Evolutionary conservation across 495 filamentous ascomycete genomes (phyloP).

Genomic region (Aspergillus steynii): DNA sequence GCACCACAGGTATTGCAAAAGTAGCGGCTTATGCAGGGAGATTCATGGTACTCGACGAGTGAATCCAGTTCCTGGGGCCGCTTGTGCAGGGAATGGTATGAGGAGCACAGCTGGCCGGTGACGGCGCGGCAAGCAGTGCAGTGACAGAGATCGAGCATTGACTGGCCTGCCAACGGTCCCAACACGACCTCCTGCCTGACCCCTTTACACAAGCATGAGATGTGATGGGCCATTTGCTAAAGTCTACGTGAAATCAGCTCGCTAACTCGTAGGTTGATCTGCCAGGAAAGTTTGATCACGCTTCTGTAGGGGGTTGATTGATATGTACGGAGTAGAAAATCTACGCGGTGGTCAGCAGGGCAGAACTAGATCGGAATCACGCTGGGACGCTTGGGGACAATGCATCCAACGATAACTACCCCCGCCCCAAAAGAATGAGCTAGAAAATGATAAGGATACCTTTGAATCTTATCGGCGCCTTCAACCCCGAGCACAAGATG

Average conservation of each 20-base stretch:
- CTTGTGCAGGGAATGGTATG: slow-evolving; percentile 47
- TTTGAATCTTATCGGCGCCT: background rate
- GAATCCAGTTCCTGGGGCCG: slow-evolving; percentile 32
- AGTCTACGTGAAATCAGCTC: background rate
- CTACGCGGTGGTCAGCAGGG: background rate
- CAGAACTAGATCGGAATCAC: too few relatives aligned
- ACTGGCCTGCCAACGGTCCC: slow-evolving; percentile 25
- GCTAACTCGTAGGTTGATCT: background rate
- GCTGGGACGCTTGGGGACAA: too few relatives aligned
- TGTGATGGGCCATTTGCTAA: slow-evolving; percentile 21
- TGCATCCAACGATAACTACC: too few relatives aligned
- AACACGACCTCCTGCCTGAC: slow-evolving; percentile 45
- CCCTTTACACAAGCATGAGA: slow-evolving; percentile 60
- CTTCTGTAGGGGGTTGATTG: too few relatives aligned
- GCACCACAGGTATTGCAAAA: slow-evolving; percentile 72
- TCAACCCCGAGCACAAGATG: background rate
- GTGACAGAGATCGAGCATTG: slow-evolving; percentile 57
- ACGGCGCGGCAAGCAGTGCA: slow-evolving; percentile 61
- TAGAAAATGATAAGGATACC: background rate
- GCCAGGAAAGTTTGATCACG: background rate
- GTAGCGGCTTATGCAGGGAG: slow-evolving; percentile 52
- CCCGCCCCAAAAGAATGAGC: too few relatives aligned
- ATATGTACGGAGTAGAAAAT: background rate
- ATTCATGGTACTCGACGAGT: slow-evolving; percentile 50
- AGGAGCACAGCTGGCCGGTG: slow-evolving; percentile 58